Evolutionary conservation across 2,329 filamentous ascomycete species (phyloP), one percentile per base, ranked within the genome.

Genomic region (Beauveria australis): DNA sequence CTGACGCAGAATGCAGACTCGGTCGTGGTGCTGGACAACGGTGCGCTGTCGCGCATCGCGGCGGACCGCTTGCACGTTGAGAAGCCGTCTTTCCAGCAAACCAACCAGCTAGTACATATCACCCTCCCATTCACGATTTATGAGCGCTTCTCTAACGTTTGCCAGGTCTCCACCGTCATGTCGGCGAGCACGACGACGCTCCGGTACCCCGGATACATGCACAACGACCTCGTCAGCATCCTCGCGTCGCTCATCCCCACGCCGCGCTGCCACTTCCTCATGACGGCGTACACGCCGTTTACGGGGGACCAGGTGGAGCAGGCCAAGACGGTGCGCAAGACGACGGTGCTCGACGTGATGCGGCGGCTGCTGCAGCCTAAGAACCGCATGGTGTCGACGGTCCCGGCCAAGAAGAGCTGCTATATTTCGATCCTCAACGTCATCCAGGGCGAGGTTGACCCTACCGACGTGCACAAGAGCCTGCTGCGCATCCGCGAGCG

Each of bases 361-460:
- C 86, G 94, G 61, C 84, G 94, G 62, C 79, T 99, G 26, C 79
- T 99, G 62, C 95, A 99, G 75, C 94, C 94, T 44, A 99, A 99
- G 81, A 99, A 99, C 76, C 88, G 95, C 72, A 99, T 99, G 94
- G 94, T 99, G 51, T 96, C 92, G 26, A 96, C 94, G 24, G 89
- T 92, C 61, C 92, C 93, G 1, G 90, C 89, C 69, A 97, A 97
- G 79, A 95, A 91, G 78, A 97, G 92, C 77, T 99, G 94, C 79
- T 99, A 99, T 78, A 97, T 99, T 71, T 96, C 92, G 53, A 97
- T 99, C 67, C 81, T 99, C 64, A 97, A 99, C 75, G 96, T 99
- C 69, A 99, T 99, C 68, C 94, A 97, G 79, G 94, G 94, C 69
- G 94, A 99, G 74, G 94, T 95, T 44, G 95, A 99, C 72, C 93